Evolutionary conservation across 257 asterid genomes (phyloP), one percentile per base, ranked within the genome.

Genomic region (Solanum tacnaense): DNA sequence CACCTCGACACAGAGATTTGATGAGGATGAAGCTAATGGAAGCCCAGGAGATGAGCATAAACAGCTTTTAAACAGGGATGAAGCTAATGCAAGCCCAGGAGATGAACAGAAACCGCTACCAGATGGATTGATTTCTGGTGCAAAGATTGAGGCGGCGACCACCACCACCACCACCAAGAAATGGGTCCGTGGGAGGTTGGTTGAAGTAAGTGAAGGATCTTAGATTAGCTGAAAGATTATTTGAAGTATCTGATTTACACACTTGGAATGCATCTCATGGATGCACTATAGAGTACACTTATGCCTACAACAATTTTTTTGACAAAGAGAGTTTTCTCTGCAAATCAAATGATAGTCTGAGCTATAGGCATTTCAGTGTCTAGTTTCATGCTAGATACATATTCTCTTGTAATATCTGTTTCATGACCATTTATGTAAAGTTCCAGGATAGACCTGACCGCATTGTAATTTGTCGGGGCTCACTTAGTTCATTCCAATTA

Each of bases 121-220:
- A 35, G 88, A 92, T 20, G 92, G 92, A 81, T 58, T 78, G 31
- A 89, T 87, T 76, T 73, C 56, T 27, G 88, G 9, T 86, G 29
- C 67, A 86, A 83, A 21, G 90, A 87, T 6, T 91, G 86, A 85
- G 87, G 39, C 44, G 34, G 21, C 10, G 6, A 32, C 72, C 70
- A 91, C 84, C 16, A 84, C 84, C 86, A 94, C 85, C 86, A 41
- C 49, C 21, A 84, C 84, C 86, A 95, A 93, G 96, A 95, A 93
- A 92, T 96, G 99, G 98, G 94, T 97, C 38, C 92, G 95, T 2
- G 99, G 99, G 89, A 93, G 94, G 91, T 95, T 97, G 89, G 93
- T 97, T 29, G 98, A 95, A 87, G 95, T 93, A 78, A 89, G 72
- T 29, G 95, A 94, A 88, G 95, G 86, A 89, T 34, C 84, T 56